A percentile compares a stretch with the other conserved stretches of the same genome.
Conservation (phyloP, 306 rosid species). For the Neltuma alba region DNA sequence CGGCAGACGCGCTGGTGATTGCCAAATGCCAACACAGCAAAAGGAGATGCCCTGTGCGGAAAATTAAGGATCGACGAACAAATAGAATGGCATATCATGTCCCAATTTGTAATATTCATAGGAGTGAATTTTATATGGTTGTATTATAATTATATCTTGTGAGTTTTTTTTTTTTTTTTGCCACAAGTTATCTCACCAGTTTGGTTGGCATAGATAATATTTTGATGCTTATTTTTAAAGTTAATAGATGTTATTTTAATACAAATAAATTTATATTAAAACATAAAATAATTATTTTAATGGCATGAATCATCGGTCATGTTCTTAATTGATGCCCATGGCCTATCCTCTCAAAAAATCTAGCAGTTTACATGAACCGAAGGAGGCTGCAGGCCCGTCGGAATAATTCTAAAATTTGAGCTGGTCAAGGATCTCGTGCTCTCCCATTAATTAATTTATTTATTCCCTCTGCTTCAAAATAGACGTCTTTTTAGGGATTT, state of each 20-base stretch:
- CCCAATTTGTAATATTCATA: constrained; percentile 10
- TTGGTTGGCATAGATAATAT: neutral
- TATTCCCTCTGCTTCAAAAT: too few relatives aligned
- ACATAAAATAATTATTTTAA: neutral
- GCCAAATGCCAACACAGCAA: constrained; percentile 29
- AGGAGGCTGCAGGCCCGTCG: neutral
- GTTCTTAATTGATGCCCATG: neutral
- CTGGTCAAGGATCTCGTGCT: neutral
- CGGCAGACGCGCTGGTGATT: constrained; percentile 51
- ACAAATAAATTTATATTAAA: neutral
- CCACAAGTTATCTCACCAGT: neutral
- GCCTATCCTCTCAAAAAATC: neutral
- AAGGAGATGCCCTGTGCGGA: constrained; percentile 14
- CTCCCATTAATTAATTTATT: too few relatives aligned
- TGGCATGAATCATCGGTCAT: neutral
- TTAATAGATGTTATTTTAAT: neutral
- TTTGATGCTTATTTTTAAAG: too few relatives aligned
- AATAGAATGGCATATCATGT: neutral
- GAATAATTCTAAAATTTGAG: neutral
- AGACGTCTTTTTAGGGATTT: too few relatives aligned
- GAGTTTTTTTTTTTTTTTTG: too few relatives aligned
- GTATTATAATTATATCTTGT: too few relatives aligned
- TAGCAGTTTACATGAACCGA: neutral
- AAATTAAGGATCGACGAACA: neutral
- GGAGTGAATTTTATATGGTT: neutral